These are phyloP conservation scores for Beauveria caledonica DNA, from an alignment of 2,329 filamentous ascomycete genomes.

Conservation along the genomic window DNA sequence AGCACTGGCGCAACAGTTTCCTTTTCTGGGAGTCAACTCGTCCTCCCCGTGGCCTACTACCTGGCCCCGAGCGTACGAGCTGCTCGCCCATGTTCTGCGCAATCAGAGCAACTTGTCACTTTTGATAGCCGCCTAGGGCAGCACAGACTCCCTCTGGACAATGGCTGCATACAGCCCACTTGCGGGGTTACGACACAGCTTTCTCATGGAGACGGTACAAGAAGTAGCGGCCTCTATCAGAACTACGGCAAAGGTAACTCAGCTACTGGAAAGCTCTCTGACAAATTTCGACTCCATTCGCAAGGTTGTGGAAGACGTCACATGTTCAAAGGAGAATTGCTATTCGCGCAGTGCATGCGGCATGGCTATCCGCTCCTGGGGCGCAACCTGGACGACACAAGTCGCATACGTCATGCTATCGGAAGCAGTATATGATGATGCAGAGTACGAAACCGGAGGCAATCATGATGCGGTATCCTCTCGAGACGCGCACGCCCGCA, in stretches of 20 bases:
- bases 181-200: constrained; percentile 7
- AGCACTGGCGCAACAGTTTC: neutral
- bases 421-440: neutral
- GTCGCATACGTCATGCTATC: constrained; percentile 13
- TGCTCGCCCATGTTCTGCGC: constrained; percentile 1
- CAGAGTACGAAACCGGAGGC: neutral
- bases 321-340: neutral
- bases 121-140: constrained; percentile 9
- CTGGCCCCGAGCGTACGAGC: constrained; percentile 10
- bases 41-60: constrained; percentile 9
- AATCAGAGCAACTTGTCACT: constrained; percentile 1
- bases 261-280: constrained; percentile 11
- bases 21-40: neutral
- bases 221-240: constrained; percentile 12
- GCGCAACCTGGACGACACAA: constrained; percentile 13
- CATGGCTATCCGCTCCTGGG: constrained; percentile 16
- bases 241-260: constrained; percentile 8
- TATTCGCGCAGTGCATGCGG: constrained; percentile 12
- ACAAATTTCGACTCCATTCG: constrained; percentile 11
- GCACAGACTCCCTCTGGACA: constrained; percentile 12
- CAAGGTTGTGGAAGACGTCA: neutral
- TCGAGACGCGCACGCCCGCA: too few species aligned
- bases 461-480: neutral
- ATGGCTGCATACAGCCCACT: constrained; percentile 15
- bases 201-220: constrained; percentile 10